These are phyloP conservation scores for Lactarius psammicola DNA, from an alignment of 768 basidiomycete genomes.

Conservation along the genomic window DNA sequence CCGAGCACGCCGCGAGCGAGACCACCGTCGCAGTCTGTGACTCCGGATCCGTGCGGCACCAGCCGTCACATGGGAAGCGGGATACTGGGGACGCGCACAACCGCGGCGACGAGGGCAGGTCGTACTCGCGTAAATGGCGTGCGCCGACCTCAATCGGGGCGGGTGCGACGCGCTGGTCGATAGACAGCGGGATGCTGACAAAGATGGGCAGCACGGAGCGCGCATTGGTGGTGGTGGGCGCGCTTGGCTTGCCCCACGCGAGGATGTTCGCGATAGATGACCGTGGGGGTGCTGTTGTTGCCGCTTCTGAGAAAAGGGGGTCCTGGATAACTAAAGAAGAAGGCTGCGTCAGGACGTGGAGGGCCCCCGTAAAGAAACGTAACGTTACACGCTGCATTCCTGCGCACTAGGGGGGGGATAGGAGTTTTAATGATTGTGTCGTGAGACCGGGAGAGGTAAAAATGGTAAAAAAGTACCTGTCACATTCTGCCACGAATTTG, in stretches of 20 bases:
- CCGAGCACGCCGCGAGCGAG: constrained; percentile 30
- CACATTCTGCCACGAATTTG: constrained; percentile 26
- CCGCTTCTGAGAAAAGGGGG: neutral
- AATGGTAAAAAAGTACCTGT: constrained; percentile 19
- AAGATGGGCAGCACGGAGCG: constrained; percentile 20
- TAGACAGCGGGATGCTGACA: constrained; percentile 14
- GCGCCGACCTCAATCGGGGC: constrained; percentile 1
- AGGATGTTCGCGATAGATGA: neutral
- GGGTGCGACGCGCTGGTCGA: constrained; percentile 15
- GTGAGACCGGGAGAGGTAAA: neutral
- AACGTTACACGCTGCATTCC: constrained; percentile 9
- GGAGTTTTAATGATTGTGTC: neutral
- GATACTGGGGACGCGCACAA: constrained; percentile 28
- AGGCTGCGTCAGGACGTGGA: neutral
- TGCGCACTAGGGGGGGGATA: constrained; percentile 4
- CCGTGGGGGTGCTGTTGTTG: neutral
- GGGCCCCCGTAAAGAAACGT: neutral
- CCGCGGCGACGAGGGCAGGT: constrained; percentile 17
- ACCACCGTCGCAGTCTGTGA: constrained; percentile 13
- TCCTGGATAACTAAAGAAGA: constrained; percentile 6
- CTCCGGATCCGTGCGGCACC: constrained; percentile 17
- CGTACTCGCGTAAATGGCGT: constrained; percentile 4
- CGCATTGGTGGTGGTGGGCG: neutral
- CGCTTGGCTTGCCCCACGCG: neutral
- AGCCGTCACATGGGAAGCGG: constrained; percentile 27